Conservation (phyloP, 2,329 filamentous ascomycete genomes). For the Thermothelomyces thermophilus region DNA sequence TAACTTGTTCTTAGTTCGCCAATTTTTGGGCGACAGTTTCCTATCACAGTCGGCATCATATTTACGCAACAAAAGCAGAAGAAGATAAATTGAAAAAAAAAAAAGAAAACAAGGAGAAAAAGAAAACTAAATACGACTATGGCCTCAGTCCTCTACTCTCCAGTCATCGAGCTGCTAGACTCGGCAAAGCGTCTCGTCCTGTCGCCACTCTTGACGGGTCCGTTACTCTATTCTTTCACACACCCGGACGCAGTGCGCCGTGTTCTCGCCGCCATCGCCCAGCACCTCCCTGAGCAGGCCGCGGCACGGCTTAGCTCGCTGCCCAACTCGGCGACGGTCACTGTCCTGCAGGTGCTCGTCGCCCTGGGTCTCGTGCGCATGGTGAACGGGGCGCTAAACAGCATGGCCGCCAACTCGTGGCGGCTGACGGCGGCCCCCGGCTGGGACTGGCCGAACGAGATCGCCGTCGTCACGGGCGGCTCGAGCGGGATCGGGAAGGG, state of each 20-base stretch:
- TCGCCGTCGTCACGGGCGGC: slow-evolving; percentile 24
- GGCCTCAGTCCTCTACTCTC: slow-evolving; percentile 5
- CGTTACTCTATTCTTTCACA: slow-evolving; percentile 3
- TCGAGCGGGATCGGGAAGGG: slow-evolving; percentile 32
- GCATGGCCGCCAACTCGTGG: slow-evolving; percentile 24
- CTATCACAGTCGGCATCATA: too few species aligned
- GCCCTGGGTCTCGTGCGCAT: slow-evolving; percentile 12
- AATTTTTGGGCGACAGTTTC: too few species aligned
- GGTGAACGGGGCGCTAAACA: slow-evolving; percentile 21
- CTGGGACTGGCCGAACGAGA: slow-evolving; percentile 27
- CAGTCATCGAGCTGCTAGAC: not conserved
- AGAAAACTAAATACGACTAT: too few species aligned
- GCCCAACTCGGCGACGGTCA: not conserved
- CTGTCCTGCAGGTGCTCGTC: slow-evolving; percentile 1
- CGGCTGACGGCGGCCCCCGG: slow-evolving; percentile 13
- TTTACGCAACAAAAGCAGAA: too few species aligned
- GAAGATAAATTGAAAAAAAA: too few species aligned
- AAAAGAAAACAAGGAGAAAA: too few species aligned
- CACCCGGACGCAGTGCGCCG: slow-evolving; percentile 4
- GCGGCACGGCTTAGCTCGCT: not conserved
- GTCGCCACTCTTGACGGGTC: slow-evolving; percentile 4
- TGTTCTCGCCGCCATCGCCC: not conserved
- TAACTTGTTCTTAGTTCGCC: too few species aligned
- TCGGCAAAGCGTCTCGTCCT: not conserved
- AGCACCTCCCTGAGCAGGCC: not conserved